These are phyloP conservation scores for Exserohilum rostratum DNA, from an alignment of 2,329 filamentous ascomycete genomes.

Conservation along the genomic window DNA sequence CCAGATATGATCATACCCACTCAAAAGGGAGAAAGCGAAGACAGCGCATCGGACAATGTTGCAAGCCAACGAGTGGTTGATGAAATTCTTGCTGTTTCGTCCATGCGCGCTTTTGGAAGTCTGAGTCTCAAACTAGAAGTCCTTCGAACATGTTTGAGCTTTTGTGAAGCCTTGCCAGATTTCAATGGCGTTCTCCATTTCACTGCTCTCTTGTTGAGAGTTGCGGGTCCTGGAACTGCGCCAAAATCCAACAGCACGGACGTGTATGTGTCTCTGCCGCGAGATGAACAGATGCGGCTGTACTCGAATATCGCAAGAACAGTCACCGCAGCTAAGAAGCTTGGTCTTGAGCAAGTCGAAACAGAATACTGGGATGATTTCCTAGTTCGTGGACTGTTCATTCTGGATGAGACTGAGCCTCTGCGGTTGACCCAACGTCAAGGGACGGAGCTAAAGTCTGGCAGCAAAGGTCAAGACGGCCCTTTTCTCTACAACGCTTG, in stretches of 20 bases:
- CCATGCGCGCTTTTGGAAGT: slow-evolving; percentile 71
- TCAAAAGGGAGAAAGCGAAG: slow-evolving; percentile 8
- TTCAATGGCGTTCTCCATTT: slow-evolving; percentile 88
- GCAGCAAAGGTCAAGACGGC: slow-evolving; percentile 57
- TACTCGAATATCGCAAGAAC: slow-evolving; percentile 86
- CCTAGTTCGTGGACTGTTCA: slow-evolving; percentile 77
- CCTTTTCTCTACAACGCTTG: slow-evolving; percentile 98
- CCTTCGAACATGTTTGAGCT: slow-evolving; percentile 85
- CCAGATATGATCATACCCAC: slow-evolving; percentile 14
- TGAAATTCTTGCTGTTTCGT: slow-evolving; percentile 64
- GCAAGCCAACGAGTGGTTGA: slow-evolving; percentile 51
- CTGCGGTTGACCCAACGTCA: slow-evolving; percentile 42
- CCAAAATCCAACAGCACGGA: slow-evolving; percentile 71
- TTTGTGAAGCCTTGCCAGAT: slow-evolving; percentile 91
- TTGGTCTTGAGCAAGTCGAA: slow-evolving; percentile 72
- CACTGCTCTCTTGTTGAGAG: slow-evolving; percentile 81
- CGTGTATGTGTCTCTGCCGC: slow-evolving; percentile 70
- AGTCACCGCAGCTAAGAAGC: slow-evolving; percentile 73
- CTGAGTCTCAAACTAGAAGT: slow-evolving; percentile 82
- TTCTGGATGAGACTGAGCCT: slow-evolving; percentile 54
- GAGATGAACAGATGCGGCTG: slow-evolving; percentile 86
- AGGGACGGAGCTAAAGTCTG: slow-evolving; percentile 39
- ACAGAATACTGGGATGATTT: slow-evolving; percentile 99
- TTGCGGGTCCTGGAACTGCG: slow-evolving; percentile 79
- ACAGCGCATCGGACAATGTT: slow-evolving; percentile 14